Conservation (phyloP, 1,284 basidiomycete genomes). For the Ganoderma sinense region DNA sequence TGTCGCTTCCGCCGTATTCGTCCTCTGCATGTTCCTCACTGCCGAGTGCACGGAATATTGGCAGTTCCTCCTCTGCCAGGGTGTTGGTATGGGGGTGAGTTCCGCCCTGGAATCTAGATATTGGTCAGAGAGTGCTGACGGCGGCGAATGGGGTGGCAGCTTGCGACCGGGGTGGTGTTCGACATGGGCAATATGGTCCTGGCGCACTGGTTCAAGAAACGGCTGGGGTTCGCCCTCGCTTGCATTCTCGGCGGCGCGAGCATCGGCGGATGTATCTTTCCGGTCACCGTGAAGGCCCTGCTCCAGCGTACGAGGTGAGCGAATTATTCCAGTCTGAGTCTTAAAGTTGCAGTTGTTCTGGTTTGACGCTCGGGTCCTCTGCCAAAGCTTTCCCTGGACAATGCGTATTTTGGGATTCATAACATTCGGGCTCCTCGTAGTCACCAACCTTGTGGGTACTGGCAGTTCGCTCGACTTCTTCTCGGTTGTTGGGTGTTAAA, state of each 20-base stretch:
- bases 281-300: conserved; percentile 47
- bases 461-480: too few species aligned
- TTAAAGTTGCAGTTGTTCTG: too few species aligned
- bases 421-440: too few species aligned
- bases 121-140: too few species aligned
- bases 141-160: background rate
- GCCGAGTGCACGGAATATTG: background rate
- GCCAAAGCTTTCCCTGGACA: too few species aligned
- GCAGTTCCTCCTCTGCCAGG: conserved; percentile 1
- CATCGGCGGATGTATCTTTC: conserved; percentile 51
- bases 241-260: conserved; percentile 47
- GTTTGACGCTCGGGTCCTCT: background rate
- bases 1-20: background rate
- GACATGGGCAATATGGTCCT: conserved; percentile 2
- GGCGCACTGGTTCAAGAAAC: conserved; percentile 54
- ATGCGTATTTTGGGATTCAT: too few species aligned
- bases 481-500: too few species aligned
- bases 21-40: background rate
- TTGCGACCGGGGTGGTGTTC: background rate
- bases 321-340: background rate
- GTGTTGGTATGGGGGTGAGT: background rate
- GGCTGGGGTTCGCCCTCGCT: conserved; percentile 47
- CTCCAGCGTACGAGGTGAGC: conserved; percentile 42
- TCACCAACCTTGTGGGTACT: too few species aligned
- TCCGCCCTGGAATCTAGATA: background rate